Evolutionary conservation across 78 protist genomes (phyloP).

Genomic region (Pigoraptor vietnamica): DNA sequence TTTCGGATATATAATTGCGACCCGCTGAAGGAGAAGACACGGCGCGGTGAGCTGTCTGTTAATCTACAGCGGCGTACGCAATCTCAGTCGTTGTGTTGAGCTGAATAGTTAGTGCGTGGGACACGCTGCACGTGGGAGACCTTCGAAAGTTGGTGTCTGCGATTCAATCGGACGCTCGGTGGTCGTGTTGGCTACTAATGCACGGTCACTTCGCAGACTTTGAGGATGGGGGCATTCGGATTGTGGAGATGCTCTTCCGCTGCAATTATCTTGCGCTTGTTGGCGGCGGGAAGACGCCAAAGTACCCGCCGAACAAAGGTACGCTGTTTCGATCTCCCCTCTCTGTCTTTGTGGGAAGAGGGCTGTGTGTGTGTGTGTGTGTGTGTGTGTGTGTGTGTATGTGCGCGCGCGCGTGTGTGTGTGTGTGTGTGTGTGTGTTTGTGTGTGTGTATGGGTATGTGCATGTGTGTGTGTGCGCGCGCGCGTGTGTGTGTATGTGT

Average conservation of each 20-base stretch:
- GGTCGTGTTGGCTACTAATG: too few relatives aligned
- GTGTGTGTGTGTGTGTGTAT: too few relatives aligned
- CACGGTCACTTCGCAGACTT: slow-evolving; percentile 32
- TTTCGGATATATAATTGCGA: slow-evolving; percentile 87
- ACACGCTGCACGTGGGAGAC: not conserved
- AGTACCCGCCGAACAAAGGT: slow-evolving; percentile 75
- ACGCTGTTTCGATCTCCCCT: too few relatives aligned
- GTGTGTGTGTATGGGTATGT: not conserved
- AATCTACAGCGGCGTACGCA: not conserved
- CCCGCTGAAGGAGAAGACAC: slow-evolving; percentile 82
- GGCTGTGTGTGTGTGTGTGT: too few relatives aligned
- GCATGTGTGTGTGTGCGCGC: not conserved
- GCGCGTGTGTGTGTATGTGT: not conserved
- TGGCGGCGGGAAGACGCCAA: slow-evolving; percentile 90
- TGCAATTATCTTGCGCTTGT: slow-evolving; percentile 95
- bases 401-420: too few relatives aligned
- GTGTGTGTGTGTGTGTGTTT: too few relatives aligned
- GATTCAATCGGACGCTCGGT: not conserved
- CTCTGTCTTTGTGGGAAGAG: too few relatives aligned
- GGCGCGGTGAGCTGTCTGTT: slow-evolving; percentile 49
- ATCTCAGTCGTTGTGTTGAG: too few relatives aligned
- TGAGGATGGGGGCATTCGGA: slow-evolving; percentile 84
- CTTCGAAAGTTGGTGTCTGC: not conserved
- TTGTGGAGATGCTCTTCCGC: slow-evolving; percentile 94
- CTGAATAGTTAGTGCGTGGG: not conserved